These are phyloP conservation scores for Oenanthe sinensis DNA, from an alignment of 129 eudicot genomes.

Conservation along the genomic window DNA sequence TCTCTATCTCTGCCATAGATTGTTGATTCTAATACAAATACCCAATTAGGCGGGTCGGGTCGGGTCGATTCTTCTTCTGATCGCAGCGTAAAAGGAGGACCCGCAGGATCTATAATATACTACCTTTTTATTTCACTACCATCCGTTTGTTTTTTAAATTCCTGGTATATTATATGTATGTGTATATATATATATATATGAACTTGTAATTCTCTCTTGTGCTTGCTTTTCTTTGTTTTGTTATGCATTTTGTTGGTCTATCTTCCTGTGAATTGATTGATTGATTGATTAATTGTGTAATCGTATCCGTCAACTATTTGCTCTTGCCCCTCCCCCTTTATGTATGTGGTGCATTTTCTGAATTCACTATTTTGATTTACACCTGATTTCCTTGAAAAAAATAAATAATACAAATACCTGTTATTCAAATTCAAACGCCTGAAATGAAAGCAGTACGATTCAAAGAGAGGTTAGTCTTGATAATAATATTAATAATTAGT, in stretches of 20 bases:
- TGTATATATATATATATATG: background rate
- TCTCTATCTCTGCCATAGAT: background rate
- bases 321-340: background rate
- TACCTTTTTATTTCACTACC: background rate
- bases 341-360: background rate
- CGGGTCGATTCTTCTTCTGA: too few species aligned
- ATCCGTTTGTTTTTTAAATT: background rate
- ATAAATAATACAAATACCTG: too few species aligned
- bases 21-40: background rate
- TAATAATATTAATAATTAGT: too few species aligned
- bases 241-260: background rate
- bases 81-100: too few species aligned
- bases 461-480: background rate
- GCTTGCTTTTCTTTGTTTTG: background rate
- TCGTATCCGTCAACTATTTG: background rate
- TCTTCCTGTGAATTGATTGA: background rate
- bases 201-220: background rate
- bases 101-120: too few species aligned
- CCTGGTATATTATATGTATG: background rate
- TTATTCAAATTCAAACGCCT: too few species aligned
- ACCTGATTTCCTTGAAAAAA: background rate
- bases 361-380: background rate
- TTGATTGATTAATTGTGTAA: background rate
- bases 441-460: too few species aligned
- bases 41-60: too few species aligned